phyloP scores from a whole-genome alignment of 306 rosid genomes.

The Clitoria ternatea region DNA sequence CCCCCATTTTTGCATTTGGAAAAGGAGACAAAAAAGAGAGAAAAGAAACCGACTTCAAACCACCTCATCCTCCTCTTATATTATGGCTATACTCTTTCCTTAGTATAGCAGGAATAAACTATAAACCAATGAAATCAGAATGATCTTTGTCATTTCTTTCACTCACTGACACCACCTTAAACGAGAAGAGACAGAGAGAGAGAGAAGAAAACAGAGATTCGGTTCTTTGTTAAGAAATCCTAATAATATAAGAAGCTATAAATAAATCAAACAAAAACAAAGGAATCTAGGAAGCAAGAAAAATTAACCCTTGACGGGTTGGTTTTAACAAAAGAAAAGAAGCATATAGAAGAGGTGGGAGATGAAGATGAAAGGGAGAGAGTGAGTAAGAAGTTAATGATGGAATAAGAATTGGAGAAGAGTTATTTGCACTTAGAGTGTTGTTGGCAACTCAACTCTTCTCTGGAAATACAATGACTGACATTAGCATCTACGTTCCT shows the following conservation, averaged over 20 bases:
- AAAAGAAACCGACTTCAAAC: not conserved
- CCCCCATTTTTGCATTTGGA: not conserved
- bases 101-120: not conserved
- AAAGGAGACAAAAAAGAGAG: not conserved
- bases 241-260: not conserved
- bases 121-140: not conserved
- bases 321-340: not conserved
- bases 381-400: not conserved
- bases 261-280: not conserved
- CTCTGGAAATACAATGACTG: not conserved
- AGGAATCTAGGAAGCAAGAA: not conserved
- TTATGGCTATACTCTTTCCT: not conserved
- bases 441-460: not conserved
- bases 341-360: not conserved
- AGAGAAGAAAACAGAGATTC: not conserved
- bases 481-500: conserved; percentile 32
- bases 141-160: not conserved
- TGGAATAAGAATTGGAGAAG: no score
- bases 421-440: no score
- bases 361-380: not conserved
- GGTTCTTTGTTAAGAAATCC: not conserved
- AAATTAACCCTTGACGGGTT: not conserved
- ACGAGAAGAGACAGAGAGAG: not conserved
- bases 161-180: not conserved
- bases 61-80: not conserved